Percentiles rank a stretch among this genome's conserved stretches.
Evolutionary conservation across 2,329 filamentous ascomycete species (phyloP).

Genomic region (Exophiala alcalophila): DNA sequence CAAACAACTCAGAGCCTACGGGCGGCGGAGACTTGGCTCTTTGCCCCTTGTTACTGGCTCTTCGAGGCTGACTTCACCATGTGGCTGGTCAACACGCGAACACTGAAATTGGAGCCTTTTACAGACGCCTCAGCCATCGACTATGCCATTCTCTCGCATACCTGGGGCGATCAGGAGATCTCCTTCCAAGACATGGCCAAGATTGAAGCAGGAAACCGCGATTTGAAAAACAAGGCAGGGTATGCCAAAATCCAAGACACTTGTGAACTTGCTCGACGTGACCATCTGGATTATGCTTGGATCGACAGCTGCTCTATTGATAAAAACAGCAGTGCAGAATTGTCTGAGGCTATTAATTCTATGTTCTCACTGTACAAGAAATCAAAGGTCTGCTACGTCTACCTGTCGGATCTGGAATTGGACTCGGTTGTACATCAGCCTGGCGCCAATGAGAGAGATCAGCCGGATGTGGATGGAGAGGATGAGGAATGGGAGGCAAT

Average conservation of each 20-base stretch:
- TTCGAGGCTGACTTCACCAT: too few species aligned
- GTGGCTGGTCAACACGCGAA: constrained; percentile 2
- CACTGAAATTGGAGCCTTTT: background rate
- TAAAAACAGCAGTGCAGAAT: constrained; percentile 28
- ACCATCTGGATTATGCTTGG: constrained; percentile 26
- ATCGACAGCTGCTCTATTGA: constrained; percentile 31
- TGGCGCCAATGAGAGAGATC: too few species aligned
- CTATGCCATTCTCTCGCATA: constrained; percentile 28
- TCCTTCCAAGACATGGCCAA: constrained; percentile 10
- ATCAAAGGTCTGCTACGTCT: constrained; percentile 22
- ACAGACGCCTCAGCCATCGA: background rate
- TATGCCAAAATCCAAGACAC: constrained; percentile 7
- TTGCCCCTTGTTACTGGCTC: too few species aligned
- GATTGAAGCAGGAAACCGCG: background rate
- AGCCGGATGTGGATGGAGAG: too few species aligned
- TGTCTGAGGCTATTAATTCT: constrained; percentile 26
- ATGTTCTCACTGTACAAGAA: constrained; percentile 23
- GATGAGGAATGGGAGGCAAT: too few species aligned
- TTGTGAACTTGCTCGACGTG: constrained; percentile 1
- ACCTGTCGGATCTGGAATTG: constrained; percentile 15
- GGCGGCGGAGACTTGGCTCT: too few species aligned
- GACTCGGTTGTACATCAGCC: background rate
- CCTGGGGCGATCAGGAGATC: constrained; percentile 23
- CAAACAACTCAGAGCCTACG: too few species aligned
- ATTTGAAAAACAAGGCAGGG: background rate